Conservation (phyloP, 2,329 filamentous ascomycete species). For the Penicillium hesseltinei region DNA sequence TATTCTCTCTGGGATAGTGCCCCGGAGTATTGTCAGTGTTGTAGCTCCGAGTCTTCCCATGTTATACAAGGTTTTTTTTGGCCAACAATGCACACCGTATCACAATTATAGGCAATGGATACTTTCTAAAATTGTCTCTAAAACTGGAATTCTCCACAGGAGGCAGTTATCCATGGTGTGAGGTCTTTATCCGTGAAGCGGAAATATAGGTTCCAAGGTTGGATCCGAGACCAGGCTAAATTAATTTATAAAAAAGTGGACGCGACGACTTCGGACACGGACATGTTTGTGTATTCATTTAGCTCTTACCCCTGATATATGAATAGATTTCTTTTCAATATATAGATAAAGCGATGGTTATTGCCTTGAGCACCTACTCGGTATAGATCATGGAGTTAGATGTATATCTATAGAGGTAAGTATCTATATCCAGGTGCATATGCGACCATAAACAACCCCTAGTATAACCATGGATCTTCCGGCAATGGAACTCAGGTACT, state of each 20-base stretch:
- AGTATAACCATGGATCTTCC: constrained; percentile 3
- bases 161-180: constrained; percentile 2
- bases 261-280: neutral
- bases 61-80: neutral
- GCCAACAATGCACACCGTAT: constrained; percentile 3
- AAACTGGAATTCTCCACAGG: constrained; percentile 11
- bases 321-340: neutral
- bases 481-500: constrained; percentile 5
- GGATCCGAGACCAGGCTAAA: constrained; percentile 19
- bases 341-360: neutral
- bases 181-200: neutral
- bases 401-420: neutral
- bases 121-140: constrained; percentile 12
- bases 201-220: constrained; percentile 3
- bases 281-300: neutral
- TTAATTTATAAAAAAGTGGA: constrained; percentile 17
- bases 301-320: constrained; percentile 13
- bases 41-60: constrained; percentile 3
- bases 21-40: neutral
- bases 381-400: neutral
- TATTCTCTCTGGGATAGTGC: neutral
- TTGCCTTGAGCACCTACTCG: too few species aligned
- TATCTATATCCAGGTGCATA: neutral
- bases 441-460: neutral
- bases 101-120: constrained; percentile 6